A percentile compares a stretch with the other conserved stretches of the same genome.
phyloP scores from a whole-genome alignment of 495 filamentous ascomycete genomes.

The Aspergillus ellipticus region DNA sequence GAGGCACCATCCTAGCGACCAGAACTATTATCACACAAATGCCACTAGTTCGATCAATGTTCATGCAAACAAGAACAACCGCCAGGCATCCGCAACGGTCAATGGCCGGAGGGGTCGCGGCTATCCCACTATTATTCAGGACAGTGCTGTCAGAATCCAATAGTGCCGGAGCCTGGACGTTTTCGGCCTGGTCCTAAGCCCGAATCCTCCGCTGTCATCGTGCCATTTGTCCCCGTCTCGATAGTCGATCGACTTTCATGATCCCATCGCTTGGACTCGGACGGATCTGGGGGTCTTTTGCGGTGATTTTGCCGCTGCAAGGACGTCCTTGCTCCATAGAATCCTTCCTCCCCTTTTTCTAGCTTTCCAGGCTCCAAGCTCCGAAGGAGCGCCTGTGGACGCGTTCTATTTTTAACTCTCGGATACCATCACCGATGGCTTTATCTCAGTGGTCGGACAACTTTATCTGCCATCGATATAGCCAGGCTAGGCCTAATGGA shows the following conservation, averaged over 20 bases:
- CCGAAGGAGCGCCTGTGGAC: too few species aligned
- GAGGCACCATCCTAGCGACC: not conserved
- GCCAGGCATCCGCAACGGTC: not conserved
- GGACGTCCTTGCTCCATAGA: not conserved
- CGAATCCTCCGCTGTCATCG: constrained; percentile 15
- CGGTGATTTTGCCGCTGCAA: not conserved
- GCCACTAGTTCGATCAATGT: constrained; percentile 8
- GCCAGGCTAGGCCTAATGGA: not conserved
- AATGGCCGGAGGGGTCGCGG: constrained; percentile 1
- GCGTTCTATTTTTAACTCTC: not conserved
- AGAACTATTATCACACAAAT: constrained; percentile 12
- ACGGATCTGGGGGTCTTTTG: too few species aligned
- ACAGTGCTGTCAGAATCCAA: constrained; percentile 24
- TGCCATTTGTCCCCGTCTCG: constrained; percentile 3
- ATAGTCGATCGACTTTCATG: not conserved
- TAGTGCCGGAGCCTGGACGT: constrained; percentile 23
- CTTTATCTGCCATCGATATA: not conserved
- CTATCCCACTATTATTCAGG: constrained; percentile 5
- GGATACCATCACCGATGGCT: not conserved
- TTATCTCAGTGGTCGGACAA: not conserved
- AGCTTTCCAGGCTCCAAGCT: too few species aligned
- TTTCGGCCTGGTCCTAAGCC: constrained; percentile 11
- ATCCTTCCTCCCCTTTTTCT: not conserved
- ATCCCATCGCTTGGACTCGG: too few species aligned
- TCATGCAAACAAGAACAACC: not conserved